Conservation (phyloP, 495 filamentous ascomycete genomes). For the Neurospora sp. region DNA sequence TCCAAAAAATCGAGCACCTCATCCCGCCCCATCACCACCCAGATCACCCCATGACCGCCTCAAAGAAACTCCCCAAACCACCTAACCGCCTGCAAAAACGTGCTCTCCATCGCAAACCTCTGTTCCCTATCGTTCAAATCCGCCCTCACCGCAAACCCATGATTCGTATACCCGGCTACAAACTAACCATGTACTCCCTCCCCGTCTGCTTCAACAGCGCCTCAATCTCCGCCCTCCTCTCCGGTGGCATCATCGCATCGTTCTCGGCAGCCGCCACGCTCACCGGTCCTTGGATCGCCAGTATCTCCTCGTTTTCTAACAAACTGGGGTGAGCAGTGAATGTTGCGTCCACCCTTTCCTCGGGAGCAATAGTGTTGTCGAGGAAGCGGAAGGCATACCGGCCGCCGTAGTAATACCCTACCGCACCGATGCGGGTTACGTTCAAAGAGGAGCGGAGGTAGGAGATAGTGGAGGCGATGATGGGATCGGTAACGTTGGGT, state of each 20-base stretch:
- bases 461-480: slow-evolving; percentile 50
- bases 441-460: slow-evolving; percentile 47
- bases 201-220: slow-evolving; percentile 21
- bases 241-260: slow-evolving; percentile 56
- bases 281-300: slow-evolving; percentile 51
- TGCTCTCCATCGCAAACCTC: slow-evolving; percentile 68
- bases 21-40: too few relatives aligned
- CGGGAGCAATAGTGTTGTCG: slow-evolving; percentile 1
- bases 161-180: slow-evolving; percentile 56
- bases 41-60: too few relatives aligned
- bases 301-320: slow-evolving; percentile 53
- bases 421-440: slow-evolving; percentile 52
- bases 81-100: slow-evolving; percentile 59
- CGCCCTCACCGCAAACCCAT: slow-evolving; percentile 58
- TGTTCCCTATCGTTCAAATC: slow-evolving; percentile 46
- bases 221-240: slow-evolving; percentile 45
- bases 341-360: slow-evolving; percentile 47
- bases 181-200: slow-evolving; percentile 50
- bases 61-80: slow-evolving; percentile 50
- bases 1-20: background rate
- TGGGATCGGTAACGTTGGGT: slow-evolving; percentile 47
- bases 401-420: slow-evolving; percentile 56
- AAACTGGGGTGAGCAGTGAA: slow-evolving; percentile 64
- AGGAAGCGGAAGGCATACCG: slow-evolving; percentile 33
- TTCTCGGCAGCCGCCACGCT: slow-evolving; percentile 62